Evolutionary conservation across 768 basidiomycete genomes (phyloP).

Genomic region (Artomyces pyxidatus): DNA sequence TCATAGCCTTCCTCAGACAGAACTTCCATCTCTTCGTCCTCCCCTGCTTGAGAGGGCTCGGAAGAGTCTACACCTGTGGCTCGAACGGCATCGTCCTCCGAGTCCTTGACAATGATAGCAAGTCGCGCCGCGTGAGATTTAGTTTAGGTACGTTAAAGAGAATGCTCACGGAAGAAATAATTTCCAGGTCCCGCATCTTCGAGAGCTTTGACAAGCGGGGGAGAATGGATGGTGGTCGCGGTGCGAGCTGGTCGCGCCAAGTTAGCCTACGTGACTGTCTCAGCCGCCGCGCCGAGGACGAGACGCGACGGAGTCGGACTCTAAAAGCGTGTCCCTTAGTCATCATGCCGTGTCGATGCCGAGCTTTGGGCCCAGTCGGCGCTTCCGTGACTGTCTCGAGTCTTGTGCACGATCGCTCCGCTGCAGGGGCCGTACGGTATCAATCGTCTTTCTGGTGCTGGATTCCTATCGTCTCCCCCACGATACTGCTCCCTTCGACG

Average conservation of each 20-base stretch:
- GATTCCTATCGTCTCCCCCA: too few species aligned
- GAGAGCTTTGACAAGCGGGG: neutral
- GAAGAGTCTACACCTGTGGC: too few species aligned
- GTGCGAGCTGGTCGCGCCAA: neutral
- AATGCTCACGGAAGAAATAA: neutral
- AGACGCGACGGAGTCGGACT: neutral
- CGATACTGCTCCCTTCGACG: too few species aligned
- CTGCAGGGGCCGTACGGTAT: too few species aligned
- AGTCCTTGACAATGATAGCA: too few species aligned
- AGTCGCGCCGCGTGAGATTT: too few species aligned
- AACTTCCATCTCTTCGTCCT: neutral
- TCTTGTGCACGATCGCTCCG: too few species aligned
- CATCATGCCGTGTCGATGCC: neutral
- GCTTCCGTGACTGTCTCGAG: too few species aligned
- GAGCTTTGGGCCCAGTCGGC: too few species aligned
- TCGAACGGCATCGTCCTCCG: too few species aligned
- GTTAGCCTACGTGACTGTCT: neutral
- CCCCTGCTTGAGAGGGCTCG: too few species aligned
- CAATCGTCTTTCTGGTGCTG: too few species aligned
- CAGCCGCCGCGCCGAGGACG: neutral
- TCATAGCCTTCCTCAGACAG: neutral
- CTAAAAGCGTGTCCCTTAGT: neutral
- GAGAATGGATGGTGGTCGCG: neutral
- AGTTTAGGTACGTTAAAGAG: neutral
- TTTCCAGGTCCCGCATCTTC: neutral